Evolutionary conservation across 1,284 basidiomycete species (phyloP), one percentile per base, ranked within the genome.

Genomic region (Mycena citricolor): DNA sequence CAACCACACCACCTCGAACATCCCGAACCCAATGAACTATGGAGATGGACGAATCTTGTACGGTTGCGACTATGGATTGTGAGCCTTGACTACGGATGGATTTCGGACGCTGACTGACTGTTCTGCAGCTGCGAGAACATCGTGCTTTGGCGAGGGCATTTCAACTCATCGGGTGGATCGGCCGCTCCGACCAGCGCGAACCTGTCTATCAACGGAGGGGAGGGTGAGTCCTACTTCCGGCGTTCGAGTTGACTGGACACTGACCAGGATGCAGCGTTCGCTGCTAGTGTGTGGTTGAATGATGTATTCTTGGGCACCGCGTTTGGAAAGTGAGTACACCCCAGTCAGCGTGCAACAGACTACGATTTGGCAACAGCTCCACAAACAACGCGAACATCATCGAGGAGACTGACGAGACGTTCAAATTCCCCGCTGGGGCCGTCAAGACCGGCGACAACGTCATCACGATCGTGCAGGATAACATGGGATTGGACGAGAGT

Each of bases 21-120:
- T 83, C 49, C 84, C 83, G 0, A 69, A 70, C 44, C 77, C 79
- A 49, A 79, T 80, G 6, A 66, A 76, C 42, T 89, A 85, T 54
- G 88, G 88, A 2, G 84, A 87, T 54, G 83, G 81, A 2, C 68
- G 83, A 26, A 67, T 88, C 12, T 61, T 90, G 19, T 89, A 88
- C 62, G 86, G 84, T 1, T 90, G 87, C 58, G 87, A 90, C 61
- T 90, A 90, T 62, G 82, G 79, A 35, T 90, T 83, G 86, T 89
- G 50, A 62, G 82, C 70, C 16, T 25, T 21, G 4, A n/a, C n/a
- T n/a, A n/a, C n/a, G n/a, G n/a, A n/a, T n/a, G n/a, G n/a, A n/a
- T 3, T 34, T 12, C 14, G 32, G 25, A 8, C 44, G 46, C 28
- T 17, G 33, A 32, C 34, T 20, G 28, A 16, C 11, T 14, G 21